Evolutionary conservation across 163 green algal genomes (phyloP), one percentile per base, ranked within the genome.

Genomic region (Volvox carteri): DNA sequence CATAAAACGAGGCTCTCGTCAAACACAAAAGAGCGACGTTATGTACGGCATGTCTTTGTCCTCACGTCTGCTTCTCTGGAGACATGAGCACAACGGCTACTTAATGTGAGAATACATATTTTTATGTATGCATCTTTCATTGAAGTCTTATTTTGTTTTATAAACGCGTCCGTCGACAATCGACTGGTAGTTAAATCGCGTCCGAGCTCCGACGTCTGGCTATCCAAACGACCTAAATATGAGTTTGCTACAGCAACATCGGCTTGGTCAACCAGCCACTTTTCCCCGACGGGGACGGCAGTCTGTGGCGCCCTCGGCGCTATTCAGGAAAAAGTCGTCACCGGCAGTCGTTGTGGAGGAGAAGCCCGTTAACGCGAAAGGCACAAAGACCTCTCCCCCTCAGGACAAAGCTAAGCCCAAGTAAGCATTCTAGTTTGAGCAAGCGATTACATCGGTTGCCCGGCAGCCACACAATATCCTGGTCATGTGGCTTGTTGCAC

Each of bases 281-380:
- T 7, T 46, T 23, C 16, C 44, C 5, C 28, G n/a, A 25, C 73
- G 44, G 25, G 25, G 42, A 44, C 73, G 73, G 44, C 42, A 65
- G 73, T 35, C n/a, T 4, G 44, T 78, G 21, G 16, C 23, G 25
- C 65, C 65, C 0, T 41, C 28, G 4, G 81, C 81, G 8, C 67
- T 87, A 4, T 87, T 87, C 48, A 62, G 39, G 30, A 79, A 46
- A 16, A 37, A 54, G 11, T 33, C 81, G 65, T 75, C 60, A 23
- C 23, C 65, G 16, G 6, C 78, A 5, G 48, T 74, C 25, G 83
- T 81, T 16, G 83, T 81, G n/a, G 83, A 88, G 50, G 83, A 88
- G 67, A 88, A 88, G 68, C 68, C 83, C 9, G 12, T 6, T 12
- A 80, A 46, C 6, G 60, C 68, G 9, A 88, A 88, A 50, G 68